Evolutionary conservation across 2,329 filamentous ascomycete species (phyloP).

Genomic region (Pestalotiopsis sp.): DNA sequence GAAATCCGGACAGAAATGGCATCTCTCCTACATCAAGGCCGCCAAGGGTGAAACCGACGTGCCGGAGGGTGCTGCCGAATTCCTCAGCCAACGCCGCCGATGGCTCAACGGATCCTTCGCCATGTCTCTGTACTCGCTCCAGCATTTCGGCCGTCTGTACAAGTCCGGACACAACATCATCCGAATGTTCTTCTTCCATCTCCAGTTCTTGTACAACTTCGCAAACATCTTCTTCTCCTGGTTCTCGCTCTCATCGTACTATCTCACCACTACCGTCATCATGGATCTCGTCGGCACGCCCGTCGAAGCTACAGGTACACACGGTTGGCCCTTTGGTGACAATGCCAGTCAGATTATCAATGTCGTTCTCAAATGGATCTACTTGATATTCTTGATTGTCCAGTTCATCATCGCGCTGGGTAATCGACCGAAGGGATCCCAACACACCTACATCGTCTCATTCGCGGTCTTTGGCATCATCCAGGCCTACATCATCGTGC

Average conservation of each 20-base stretch:
- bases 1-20: slow-evolving; percentile 98
- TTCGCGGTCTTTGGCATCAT: slow-evolving; percentile 87
- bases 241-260: slow-evolving; percentile 91
- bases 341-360: slow-evolving; percentile 88
- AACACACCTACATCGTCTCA: slow-evolving; percentile 88
- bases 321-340: slow-evolving; percentile 90
- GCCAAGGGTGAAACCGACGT: slow-evolving; percentile 99
- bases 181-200: slow-evolving; percentile 98
- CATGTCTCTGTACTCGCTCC: slow-evolving; percentile 93
- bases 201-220: slow-evolving; percentile 95
- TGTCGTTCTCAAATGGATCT: slow-evolving; percentile 86
- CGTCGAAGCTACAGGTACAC: slow-evolving; percentile 44
- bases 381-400: slow-evolving; percentile 86
- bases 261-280: slow-evolving; percentile 94
- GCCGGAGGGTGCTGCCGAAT: slow-evolving; percentile 93
- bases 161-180: slow-evolving; percentile 96
- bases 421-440: slow-evolving; percentile 95
- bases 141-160: slow-evolving; percentile 99
- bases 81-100: slow-evolving; percentile 96
- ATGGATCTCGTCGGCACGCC: slow-evolving; percentile 93
- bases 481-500: slow-evolving; percentile 85
- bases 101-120: slow-evolving; percentile 99
- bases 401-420: slow-evolving; percentile 97
- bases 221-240: slow-evolving; percentile 88
- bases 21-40: slow-evolving; percentile 97